Base-by-base conservation (phyloP, 2,329 filamentous ascomycete genomes). In the Ophiostoma perfectum region DNA sequence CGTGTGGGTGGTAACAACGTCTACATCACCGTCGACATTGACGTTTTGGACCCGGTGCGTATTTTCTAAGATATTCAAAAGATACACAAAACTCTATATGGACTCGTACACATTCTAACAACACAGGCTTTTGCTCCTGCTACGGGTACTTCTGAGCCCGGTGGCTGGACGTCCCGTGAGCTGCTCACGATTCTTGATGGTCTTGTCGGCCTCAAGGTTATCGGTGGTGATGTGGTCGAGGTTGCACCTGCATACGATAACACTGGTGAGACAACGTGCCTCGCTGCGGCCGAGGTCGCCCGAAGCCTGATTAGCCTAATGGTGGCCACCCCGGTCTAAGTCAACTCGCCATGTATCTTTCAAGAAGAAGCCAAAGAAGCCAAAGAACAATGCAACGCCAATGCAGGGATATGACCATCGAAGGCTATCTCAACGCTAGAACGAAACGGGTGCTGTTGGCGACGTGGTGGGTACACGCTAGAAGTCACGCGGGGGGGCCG, bases 141-240 rank as follows among this genome's bases (percentile, higher is more conserved):
- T 81, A 74, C 65, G 0, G 65, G 91, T 0, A 94, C 91, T 0
- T 88, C 90, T 0, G 91, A 93, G 76, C 87, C 90, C 0, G 90
- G 91, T 65, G 91, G 91, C 18, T 94, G 90, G 91, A 91, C 89
- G 2, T 92, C 88, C 4, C 82, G 91, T 45, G 91, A 94, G 77
- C 79, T 95, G 70, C 88, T 93, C 70, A 82, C 88, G 3, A 88
- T 94, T 67, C 78, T 94, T 70, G 83, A 91, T 39, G 90, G 89
- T 0, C 83, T 94, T 12, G 87, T 89, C 73, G 85, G 81, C 0
- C 77, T 94, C 74, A 90, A 92, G 71, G 80, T 94, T 5, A 86
- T 94, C 0, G 91, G 90, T 1, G 90, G 88, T 0, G 91, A 94
- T 78, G 85, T 94, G 63, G 91, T 94, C 2, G 91, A 94, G 78